Conservation (phyloP, 2,329 filamentous ascomycete species). For the Colletotrichum coccodes region DNA sequence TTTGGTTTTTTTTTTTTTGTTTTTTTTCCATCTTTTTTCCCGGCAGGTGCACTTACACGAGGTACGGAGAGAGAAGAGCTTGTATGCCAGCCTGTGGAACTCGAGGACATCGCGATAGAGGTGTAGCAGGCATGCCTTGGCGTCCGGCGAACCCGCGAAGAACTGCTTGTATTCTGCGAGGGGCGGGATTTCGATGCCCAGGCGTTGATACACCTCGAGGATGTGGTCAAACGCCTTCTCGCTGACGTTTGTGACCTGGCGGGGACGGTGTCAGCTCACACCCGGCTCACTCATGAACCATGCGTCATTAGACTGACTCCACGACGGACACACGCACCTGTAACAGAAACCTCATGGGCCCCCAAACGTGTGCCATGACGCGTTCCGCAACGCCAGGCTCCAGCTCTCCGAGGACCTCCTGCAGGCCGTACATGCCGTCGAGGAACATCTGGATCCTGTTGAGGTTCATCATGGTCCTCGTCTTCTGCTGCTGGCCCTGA, state of each 20-base stretch:
- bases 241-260: constrained; percentile 9
- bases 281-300: neutral
- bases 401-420: constrained; percentile 3
- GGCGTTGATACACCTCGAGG: constrained; percentile 29
- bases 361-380: constrained; percentile 43
- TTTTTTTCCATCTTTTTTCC: too few relatives aligned
- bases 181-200: constrained; percentile 7
- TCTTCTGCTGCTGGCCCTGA: constrained; percentile 39
- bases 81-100: constrained; percentile 17
- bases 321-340: constrained; percentile 18
- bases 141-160: neutral
- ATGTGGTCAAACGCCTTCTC: constrained; percentile 29
- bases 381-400: neutral
- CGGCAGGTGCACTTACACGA: constrained; percentile 16
- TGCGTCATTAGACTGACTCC: neutral
- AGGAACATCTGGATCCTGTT: constrained; percentile 39
- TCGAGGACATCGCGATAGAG: constrained; percentile 24
- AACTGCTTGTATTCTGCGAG: constrained; percentile 2
- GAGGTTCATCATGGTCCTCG: constrained; percentile 41
- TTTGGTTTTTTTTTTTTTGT: too few relatives aligned
- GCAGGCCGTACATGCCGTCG: constrained; percentile 34
- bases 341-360: constrained; percentile 39
- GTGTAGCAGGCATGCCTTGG: constrained; percentile 4
- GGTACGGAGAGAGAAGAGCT: constrained; percentile 10
- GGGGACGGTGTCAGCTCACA: neutral